Conservation (phyloP, 306 rosid species). For the Lupinus albus region DNA sequence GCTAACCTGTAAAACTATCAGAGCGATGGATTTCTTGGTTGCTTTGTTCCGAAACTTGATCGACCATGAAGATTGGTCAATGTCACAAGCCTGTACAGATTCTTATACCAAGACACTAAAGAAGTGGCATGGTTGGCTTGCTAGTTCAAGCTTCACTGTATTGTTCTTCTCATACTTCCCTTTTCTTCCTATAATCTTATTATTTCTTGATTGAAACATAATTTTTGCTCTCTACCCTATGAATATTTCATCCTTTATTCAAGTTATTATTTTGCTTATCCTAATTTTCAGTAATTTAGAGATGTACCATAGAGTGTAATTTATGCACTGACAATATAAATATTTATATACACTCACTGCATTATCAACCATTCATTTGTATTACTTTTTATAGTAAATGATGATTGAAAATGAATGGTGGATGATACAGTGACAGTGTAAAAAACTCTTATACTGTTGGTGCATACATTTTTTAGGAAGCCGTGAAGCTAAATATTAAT, state of each 20-base stretch:
- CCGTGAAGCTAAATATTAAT: too few relatives aligned
- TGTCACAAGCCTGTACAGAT: slow-evolving; percentile 92
- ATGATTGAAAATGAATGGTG: too few relatives aligned
- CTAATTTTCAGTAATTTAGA: slow-evolving; percentile 22
- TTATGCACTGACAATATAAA: too few relatives aligned
- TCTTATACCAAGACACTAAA: slow-evolving; percentile 86
- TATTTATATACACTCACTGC: too few relatives aligned
- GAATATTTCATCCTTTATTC: slow-evolving; percentile 18
- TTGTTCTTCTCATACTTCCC: slow-evolving; percentile 43
- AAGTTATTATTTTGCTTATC: slow-evolving; percentile 11
- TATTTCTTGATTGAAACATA: slow-evolving; percentile 29
- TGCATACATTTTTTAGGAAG: too few relatives aligned
- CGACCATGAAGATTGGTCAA: slow-evolving; percentile 83
- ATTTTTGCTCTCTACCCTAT: neutral
- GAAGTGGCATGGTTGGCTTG: slow-evolving; percentile 98
- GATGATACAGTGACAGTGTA: too few relatives aligned
- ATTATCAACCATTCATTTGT: too few relatives aligned
- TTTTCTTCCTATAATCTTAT: slow-evolving; percentile 23
- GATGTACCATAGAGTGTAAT: slow-evolving; percentile 21
- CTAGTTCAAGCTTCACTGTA: slow-evolving; percentile 94
- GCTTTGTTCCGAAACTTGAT: slow-evolving; percentile 78
- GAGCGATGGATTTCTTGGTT: slow-evolving; percentile 98
- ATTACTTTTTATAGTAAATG: too few relatives aligned
- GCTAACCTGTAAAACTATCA: slow-evolving; percentile 47
- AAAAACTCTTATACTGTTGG: too few relatives aligned